Base-by-base conservation (phyloP, 164 flowering plant species). In the Macadamia tetraphylla region DNA sequence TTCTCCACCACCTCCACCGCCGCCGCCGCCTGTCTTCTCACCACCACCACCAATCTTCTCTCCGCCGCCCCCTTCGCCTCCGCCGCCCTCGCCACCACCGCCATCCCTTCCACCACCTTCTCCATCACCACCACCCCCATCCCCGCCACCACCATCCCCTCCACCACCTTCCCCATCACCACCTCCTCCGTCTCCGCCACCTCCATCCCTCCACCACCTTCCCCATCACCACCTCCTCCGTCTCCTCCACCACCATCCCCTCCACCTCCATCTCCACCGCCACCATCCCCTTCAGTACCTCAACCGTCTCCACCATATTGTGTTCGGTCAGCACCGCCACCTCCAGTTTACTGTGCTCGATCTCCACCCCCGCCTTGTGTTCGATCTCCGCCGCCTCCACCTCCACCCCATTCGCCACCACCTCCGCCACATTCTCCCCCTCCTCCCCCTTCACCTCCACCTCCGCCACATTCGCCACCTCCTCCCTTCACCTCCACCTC, bases 41-140 rank as follows among this genome's bases (percentile, higher is more conserved):
- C 74, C 78, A 2, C 85, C 88, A 3, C 78, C 86, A 6, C 85
- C 85, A 1, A 67, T 72, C 44, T 62, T 52, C 29, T 71, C 82
- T 23, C 78, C 85, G 0, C 74, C 84, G 1, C 79, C 85, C 0
- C 74, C 79, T 0, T 73, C 84, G 0, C 60, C 74, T 0, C 64
- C 81, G 0, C 73, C 81, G 1, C 81, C 83, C 1, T 77, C 81
- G 0, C 87, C 88, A 1, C 81, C 89, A 0, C 85, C 86, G 0
- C 67, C 79, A 15, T 72, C 74, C 0, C 69, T 23, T 23, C 23
- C 23, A 9, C 77, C 81, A 35, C 40, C 40, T 2, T 5, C 40
- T 35, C 40, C 40, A 5, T 5, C 40, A 2, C 78, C 85, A 0
- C 74, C 84, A 1, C 79, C 85, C 0, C 74, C 79, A 0, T 73